Conservation (phyloP, 2,329 filamentous ascomycete species). For the Sporothrix variecibatus region DNA sequence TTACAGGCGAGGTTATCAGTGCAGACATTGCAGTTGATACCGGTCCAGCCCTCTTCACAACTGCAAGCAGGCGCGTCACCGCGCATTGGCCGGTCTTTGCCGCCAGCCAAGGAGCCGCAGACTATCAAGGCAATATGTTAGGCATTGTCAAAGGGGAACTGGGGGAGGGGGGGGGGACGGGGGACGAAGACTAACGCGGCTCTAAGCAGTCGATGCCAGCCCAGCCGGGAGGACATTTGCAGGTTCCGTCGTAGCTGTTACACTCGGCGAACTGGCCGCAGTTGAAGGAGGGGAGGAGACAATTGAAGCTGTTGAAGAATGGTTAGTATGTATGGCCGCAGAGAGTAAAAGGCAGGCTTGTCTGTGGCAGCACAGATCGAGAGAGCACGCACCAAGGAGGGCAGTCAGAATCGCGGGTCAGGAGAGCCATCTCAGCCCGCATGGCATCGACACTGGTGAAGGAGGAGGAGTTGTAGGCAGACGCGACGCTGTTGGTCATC, state of each 20-base stretch:
- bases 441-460: conserved; percentile 59
- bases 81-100: conserved; percentile 75
- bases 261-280: conserved; percentile 91
- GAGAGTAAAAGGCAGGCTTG: neutral
- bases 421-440: conserved; percentile 67
- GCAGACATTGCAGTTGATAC: conserved; percentile 98
- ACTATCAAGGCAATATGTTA: conserved; percentile 48
- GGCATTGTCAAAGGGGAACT: neutral
- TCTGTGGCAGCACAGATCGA: too few species aligned
- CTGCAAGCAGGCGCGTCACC: conserved; percentile 64
- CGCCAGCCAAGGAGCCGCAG: conserved; percentile 84
- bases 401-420: conserved; percentile 74
- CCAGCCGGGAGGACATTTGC: conserved; percentile 87
- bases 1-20: conserved; percentile 80
- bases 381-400: conserved; percentile 66
- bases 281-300: conserved; percentile 85
- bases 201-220: conserved; percentile 91
- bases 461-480: conserved; percentile 50
- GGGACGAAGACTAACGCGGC: conserved; percentile 58
- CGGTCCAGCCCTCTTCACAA: conserved; percentile 91
- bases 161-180: neutral
- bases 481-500: conserved; percentile 36
- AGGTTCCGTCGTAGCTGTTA: conserved; percentile 88
- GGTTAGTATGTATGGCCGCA: neutral
- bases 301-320: conserved; percentile 78